Percentiles rank a stretch among this genome's conserved stretches.
Conservation (phyloP, 495 filamentous ascomycete species). For the Daldinia loculata region DNA sequence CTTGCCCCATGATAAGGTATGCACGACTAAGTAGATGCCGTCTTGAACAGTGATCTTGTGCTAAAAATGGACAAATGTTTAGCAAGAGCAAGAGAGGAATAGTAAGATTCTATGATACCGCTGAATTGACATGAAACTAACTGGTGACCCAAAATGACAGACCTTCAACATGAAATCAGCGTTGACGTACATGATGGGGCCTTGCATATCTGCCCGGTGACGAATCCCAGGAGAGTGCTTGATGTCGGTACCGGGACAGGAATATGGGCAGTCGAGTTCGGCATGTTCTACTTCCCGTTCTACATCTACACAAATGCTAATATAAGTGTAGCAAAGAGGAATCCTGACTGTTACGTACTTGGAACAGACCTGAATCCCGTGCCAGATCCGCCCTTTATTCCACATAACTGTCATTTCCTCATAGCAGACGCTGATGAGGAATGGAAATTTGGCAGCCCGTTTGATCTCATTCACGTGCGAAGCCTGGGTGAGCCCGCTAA, state of each 20-base stretch:
- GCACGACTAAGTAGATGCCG: background rate
- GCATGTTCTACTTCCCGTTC: conserved; percentile 44
- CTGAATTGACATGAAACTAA: background rate
- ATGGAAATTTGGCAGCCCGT: background rate
- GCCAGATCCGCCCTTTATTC: background rate
- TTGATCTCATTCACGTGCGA: background rate
- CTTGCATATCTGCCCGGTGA: conserved; percentile 42
- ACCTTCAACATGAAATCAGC: conserved; percentile 78
- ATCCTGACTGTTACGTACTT: background rate
- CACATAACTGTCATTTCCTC: background rate
- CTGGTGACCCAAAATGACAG: conserved; percentile 10
- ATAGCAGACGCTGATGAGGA: background rate
- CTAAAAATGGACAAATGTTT: background rate
- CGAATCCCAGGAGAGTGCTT: conserved; percentile 46
- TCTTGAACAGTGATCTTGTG: background rate
- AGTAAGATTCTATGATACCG: background rate
- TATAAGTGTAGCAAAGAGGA: background rate
- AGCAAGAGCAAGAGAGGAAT: conserved; percentile 2
- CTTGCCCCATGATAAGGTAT: conserved; percentile 38
- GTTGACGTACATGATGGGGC: conserved; percentile 84
- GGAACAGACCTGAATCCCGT: background rate
- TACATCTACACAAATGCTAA: background rate
- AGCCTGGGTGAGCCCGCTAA: background rate
- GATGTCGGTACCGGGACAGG: conserved; percentile 62
- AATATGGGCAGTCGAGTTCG: conserved; percentile 61